Conservation (phyloP, 768 basidiomycete genomes). For the Tephrocybe rancida region DNA sequence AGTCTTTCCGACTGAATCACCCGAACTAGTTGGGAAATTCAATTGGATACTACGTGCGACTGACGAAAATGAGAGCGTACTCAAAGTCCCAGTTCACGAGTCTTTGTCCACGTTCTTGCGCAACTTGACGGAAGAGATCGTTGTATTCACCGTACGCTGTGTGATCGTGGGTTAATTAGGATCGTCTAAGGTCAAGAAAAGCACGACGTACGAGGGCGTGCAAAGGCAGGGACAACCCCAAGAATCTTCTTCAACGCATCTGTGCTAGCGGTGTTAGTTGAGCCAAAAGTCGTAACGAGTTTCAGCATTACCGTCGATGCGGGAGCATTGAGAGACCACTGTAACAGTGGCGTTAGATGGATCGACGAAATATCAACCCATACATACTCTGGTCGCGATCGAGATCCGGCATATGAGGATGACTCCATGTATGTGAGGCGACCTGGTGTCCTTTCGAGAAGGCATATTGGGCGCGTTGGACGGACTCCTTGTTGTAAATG, state of each 20-base stretch:
- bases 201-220: constrained; percentile 37
- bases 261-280: constrained; percentile 8
- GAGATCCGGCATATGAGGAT: not conserved
- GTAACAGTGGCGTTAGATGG: too few species aligned
- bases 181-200: not conserved
- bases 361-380: too few species aligned
- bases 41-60: not conserved
- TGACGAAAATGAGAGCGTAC: constrained; percentile 4
- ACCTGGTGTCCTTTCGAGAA: constrained; percentile 43
- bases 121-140: constrained; percentile 34
- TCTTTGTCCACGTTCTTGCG: constrained; percentile 18
- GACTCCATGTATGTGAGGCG: constrained; percentile 6
- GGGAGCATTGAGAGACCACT: too few species aligned
- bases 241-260: constrained; percentile 40
- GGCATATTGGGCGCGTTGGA: constrained; percentile 36
- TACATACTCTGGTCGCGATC: not conserved
- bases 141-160: constrained; percentile 43
- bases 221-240: constrained; percentile 40
- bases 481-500: constrained; percentile 36
- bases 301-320: not conserved
- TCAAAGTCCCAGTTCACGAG: constrained; percentile 30
- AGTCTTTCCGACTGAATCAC: constrained; percentile 36
- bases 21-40: constrained; percentile 26
- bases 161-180: not conserved
- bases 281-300: not conserved